phyloP scores from a whole-genome alignment of 2,329 filamentous ascomycete genomes.

The Aureobasidium sp. region DNA sequence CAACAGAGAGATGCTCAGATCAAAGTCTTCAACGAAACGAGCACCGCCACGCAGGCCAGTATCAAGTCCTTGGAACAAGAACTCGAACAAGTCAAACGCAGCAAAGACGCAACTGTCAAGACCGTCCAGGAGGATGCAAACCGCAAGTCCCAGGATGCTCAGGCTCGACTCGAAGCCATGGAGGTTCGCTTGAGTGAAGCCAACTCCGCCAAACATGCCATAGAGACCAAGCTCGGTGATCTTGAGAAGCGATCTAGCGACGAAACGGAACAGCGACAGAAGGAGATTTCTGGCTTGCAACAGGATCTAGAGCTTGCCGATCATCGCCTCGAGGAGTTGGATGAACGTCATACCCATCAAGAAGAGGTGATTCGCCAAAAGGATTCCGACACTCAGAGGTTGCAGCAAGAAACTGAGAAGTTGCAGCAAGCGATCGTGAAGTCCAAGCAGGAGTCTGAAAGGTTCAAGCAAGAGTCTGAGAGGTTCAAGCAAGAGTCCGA shows the following conservation, averaged over 20 bases:
- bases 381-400: neutral
- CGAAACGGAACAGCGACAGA: neutral
- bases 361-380: neutral
- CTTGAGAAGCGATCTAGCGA: neutral
- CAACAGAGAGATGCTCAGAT: neutral
- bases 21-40: neutral
- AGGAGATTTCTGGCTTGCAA: neutral
- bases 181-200: slow-evolving; percentile 1
- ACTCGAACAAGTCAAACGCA: neutral
- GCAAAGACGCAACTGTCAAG: neutral
- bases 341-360: neutral
- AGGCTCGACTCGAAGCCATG: neutral
- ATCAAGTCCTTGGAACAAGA: neutral
- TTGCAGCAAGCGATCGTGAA: too few species aligned
- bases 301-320: neutral
- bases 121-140: neutral
- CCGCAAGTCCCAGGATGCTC: neutral
- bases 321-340: slow-evolving; percentile 1
- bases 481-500: too few species aligned
- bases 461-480: too few species aligned
- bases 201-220: neutral
- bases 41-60: neutral
- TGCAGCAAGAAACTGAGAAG: neutral
- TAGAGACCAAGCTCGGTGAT: neutral
- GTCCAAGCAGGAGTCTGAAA: too few species aligned